Percentiles rank a stretch among this genome's conserved stretches.
Evolutionary conservation across 2,329 filamentous ascomycete genomes (phyloP).

Genomic region (Colletotrichum tropicicola): DNA sequence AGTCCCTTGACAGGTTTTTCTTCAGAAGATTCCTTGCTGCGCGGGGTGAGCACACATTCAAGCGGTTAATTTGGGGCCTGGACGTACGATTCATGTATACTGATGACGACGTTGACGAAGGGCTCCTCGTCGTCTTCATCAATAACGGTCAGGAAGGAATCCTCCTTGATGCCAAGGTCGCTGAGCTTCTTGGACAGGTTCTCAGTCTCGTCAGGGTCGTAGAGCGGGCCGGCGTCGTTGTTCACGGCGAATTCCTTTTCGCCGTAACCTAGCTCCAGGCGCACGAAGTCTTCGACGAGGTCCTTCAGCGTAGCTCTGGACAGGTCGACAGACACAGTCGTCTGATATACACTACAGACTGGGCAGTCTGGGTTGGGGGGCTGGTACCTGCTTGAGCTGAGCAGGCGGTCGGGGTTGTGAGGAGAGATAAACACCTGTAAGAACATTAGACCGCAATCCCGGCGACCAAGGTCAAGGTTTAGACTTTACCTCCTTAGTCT

Average conservation of each 20-base stretch:
- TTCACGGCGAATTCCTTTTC: conserved; percentile 81
- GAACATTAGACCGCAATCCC: neutral
- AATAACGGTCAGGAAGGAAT: conserved; percentile 83
- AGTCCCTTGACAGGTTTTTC: conserved; percentile 65
- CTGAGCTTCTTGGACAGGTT: conserved; percentile 82
- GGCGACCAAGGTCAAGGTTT: neutral
- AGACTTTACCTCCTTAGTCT: conserved; percentile 74
- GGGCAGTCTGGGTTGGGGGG: conserved; percentile 83
- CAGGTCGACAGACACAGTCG: conserved; percentile 73
- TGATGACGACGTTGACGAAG: conserved; percentile 82
- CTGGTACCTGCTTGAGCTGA: conserved; percentile 65
- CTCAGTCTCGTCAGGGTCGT: conserved; percentile 88
- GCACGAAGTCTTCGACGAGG: conserved; percentile 79
- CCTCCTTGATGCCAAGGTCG: conserved; percentile 79
- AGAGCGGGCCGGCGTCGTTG: conserved; percentile 80
- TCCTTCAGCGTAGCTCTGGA: conserved; percentile 79
- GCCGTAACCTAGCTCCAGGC: conserved; percentile 76
- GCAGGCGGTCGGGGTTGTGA: conserved; percentile 64
- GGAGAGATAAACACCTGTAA: conserved; percentile 80
- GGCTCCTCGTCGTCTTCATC: conserved; percentile 81
- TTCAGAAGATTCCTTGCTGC: conserved; percentile 50
- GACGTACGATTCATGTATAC: conserved; percentile 69
- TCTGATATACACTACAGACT: conserved; percentile 81
- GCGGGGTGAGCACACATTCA: conserved; percentile 38
- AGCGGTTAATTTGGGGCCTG: no score